Evolutionary conservation across 1,139 yeast genomes (phyloP), one percentile per base, ranked within the genome.

Genomic region (Zygosaccharomyces sapae): DNA sequence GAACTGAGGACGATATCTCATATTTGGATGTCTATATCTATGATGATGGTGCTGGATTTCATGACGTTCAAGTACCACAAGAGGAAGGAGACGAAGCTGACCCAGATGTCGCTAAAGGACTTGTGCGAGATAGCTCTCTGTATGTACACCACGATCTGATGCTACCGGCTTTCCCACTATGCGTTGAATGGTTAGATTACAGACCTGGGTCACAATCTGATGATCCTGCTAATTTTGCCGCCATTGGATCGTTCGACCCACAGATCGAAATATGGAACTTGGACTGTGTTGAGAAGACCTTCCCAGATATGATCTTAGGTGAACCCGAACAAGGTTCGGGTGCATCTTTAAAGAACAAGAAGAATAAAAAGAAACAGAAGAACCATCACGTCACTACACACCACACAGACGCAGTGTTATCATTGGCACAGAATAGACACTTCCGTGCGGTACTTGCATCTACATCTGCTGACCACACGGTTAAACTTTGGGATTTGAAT

Each of bases 231-330:
- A 92, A 89, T 66, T 88, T 86, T 68, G 97, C 95, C 1, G 98
- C 98, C 10, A 75, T 92, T 54, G 97, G 98, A 64, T 87, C 98
- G 1, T 90, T 92, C 67, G 98, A 92, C 60, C 98, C 98, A 34
- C 95, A 86, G 63, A 92, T 92, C 67, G 99, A 92, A 69, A 76
- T 92, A 52, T 94, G 98, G 98, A 88, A 92, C 69, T 74, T 92
- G 60, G 98, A 92, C 67, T 83, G 84, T 54, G 76, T 90, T 38
- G 97, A 94, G 63, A 87, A 88, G 62, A 94, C 96, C 24, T 92
- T 87, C 76, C 99, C 99, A 13, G 96, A 89, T 62, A 75, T 86
- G 59, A 88, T 94, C 50, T 75, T 92, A 52, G 98, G 98, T 43
- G 95, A 86, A 63, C 81, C 83, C 27, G 75, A 73, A 39, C 74